Conservation (phyloP, 2,329 filamentous ascomycete genomes). For the Beauveria varroae region DNA sequence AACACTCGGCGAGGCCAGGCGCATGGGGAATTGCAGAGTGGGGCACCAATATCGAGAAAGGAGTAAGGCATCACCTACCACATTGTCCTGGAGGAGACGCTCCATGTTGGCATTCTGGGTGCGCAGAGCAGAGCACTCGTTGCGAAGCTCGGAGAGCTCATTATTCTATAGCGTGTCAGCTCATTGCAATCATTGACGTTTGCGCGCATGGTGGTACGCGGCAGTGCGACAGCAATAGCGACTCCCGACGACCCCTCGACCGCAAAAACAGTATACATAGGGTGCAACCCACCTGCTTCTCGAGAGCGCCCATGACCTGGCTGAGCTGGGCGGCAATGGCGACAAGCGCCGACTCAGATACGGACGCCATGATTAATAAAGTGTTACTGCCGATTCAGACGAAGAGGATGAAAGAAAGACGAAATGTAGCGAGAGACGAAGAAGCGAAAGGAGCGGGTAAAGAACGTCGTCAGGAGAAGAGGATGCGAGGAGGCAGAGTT, state of each 20-base stretch:
- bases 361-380: slow-evolving; percentile 11
- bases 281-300: slow-evolving; percentile 12
- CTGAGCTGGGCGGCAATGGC: slow-evolving; percentile 11
- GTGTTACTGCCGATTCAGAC: not conserved
- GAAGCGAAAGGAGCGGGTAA: slow-evolving; percentile 3
- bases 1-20: not conserved
- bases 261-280: slow-evolving; percentile 1
- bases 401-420: slow-evolving; percentile 4
- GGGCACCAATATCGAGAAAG: not conserved
- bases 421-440: slow-evolving; percentile 11
- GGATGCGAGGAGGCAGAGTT: slow-evolving; percentile 3
- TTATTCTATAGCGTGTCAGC: slow-evolving; percentile 14
- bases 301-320: slow-evolving; percentile 13
- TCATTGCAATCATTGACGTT: not conserved
- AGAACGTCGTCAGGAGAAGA: slow-evolving; percentile 9
- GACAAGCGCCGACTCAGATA: slow-evolving; percentile 10
- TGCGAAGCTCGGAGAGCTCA: slow-evolving; percentile 18
- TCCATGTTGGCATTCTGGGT: slow-evolving; percentile 18
- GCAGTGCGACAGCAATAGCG: not conserved
- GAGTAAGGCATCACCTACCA: slow-evolving; percentile 13
- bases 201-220: not conserved
- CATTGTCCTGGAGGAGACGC: slow-evolving; percentile 16
- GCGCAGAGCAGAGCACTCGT: slow-evolving; percentile 18
- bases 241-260: not conserved
- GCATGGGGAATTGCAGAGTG: not conserved